Evolutionary conservation across 1,284 basidiomycete species (phyloP), one percentile per base, ranked within the genome.

Genomic region (Mixia osmundae): DNA sequence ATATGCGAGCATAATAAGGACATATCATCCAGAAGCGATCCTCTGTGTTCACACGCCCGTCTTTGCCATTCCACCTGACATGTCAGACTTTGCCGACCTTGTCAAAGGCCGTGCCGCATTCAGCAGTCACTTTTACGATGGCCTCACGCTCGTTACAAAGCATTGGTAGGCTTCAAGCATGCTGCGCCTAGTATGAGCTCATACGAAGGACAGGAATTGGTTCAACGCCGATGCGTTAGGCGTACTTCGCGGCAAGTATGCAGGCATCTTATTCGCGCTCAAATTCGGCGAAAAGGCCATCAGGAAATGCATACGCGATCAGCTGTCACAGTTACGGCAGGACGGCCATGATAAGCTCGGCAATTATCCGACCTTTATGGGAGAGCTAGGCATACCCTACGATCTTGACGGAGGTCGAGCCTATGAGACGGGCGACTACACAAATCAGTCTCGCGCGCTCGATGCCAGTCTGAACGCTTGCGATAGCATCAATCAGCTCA

Each of bases 121-220:
- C 43, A 75, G 79, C 0, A 66, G 72, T 0, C 89, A 97, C 57
- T 97, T 83, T 55, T 97, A 95, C 54, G 89, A 97, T 50, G 89
- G 89, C 2, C 62, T 94, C 30, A 67, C 65, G 9, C 54, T 67
- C 36, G 50, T 60, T 36, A 60, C 58, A 33, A 58, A 57, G 45
- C 56, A 56, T n/a, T n/a, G 25, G 25, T 15, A 6, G 4, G 19
- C 3, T 9, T 2, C 6, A n/a, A 2, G n/a, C 25, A 10, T 26
- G 10, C 25, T 26, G 10, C 25, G 25, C 25, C n/a, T 16, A 12
- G 9, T 31, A 18, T 10, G n/a, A n/a, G n/a, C n/a, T n/a, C n/a
- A n/a, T n/a, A n/a, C n/a, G n/a, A 38, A 41, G 18, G 33, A 41
- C 26, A 36, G 36, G 85, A 77, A 85, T 53, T 83, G 76, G 79